phyloP scores from a whole-genome alignment of 1,139 yeast species.

The Spencermartinsiella ligniputridi region DNA sequence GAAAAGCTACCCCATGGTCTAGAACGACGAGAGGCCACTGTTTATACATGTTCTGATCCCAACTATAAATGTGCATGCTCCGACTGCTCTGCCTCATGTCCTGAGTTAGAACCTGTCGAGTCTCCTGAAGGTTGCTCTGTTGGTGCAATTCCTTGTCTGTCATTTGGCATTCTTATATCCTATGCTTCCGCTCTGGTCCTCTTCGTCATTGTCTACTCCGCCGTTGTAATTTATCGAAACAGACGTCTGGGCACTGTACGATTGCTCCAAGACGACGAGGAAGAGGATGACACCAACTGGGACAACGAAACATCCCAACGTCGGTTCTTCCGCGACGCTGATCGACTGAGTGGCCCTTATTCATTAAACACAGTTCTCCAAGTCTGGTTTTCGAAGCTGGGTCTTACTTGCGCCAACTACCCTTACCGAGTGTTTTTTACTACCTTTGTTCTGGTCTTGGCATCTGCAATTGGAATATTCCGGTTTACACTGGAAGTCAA shows the following conservation, averaged over 20 bases:
- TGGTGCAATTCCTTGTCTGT: conserved; percentile 67
- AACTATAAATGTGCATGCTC: conserved; percentile 83
- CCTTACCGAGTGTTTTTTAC: conserved; percentile 53
- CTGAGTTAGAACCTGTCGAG: conserved; percentile 43
- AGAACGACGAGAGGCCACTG: conserved; percentile 33
- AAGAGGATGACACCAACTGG: conserved; percentile 28
- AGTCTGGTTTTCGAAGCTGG: conserved; percentile 44
- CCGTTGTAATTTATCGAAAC: conserved; percentile 8
- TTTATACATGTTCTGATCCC: conserved; percentile 56
- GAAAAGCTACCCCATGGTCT: conserved; percentile 22
- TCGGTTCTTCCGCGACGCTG: conserved; percentile 14
- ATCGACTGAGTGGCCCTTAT: conserved; percentile 34
- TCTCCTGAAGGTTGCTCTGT: conserved; percentile 46
- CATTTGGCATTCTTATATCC: conserved; percentile 53
- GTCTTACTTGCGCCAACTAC: conserved; percentile 38
- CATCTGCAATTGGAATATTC: conserved; percentile 51
- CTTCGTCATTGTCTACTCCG: conserved; percentile 37
- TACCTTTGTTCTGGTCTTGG: conserved; percentile 42
- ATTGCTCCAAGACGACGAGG: conserved; percentile 20
- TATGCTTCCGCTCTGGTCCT: conserved; percentile 45
- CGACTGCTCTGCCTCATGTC: conserved; percentile 82
- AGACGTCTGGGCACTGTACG: conserved; percentile 10
- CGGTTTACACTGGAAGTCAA: conserved; percentile 62
- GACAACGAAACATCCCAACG: conserved; percentile 10
- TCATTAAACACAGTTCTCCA: conserved; percentile 44